Percentiles rank a stretch among this genome's conserved stretches.
These are phyloP conservation scores for Exobasidium rhododendri DNA, from an alignment of 1,284 basidiomycete genomes.

Conservation along the genomic window DNA sequence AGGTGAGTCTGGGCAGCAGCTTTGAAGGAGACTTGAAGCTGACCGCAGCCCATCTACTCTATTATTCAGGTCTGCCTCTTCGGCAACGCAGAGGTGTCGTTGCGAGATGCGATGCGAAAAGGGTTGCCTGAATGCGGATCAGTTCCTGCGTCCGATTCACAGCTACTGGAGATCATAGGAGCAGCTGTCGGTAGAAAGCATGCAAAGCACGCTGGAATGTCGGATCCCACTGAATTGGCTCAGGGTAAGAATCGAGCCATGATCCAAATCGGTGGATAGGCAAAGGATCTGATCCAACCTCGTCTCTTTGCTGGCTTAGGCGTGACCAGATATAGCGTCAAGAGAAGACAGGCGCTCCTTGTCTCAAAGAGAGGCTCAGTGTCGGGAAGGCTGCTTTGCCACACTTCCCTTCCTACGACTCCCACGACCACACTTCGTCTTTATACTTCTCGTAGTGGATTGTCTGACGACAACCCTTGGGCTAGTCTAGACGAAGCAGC, in stretches of 20 bases:
- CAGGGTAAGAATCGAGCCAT: slow-evolving; percentile 60
- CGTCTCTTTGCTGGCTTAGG: background rate
- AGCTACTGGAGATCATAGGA: slow-evolving; percentile 66
- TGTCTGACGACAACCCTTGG: slow-evolving; percentile 29
- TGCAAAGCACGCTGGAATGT: slow-evolving; percentile 67
- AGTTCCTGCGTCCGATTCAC: slow-evolving; percentile 59
- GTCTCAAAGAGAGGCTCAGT: slow-evolving; percentile 25
- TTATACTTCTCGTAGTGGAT: no score
- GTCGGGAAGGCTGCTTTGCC: no score
- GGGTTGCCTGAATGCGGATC: slow-evolving; percentile 15
- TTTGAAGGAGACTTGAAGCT: no score
- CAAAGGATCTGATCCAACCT: slow-evolving; percentile 7
- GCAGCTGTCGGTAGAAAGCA: slow-evolving; percentile 70
- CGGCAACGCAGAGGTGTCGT: slow-evolving; percentile 76
- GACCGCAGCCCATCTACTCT: no score
- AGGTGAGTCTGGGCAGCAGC: no score
- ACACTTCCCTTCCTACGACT: no score
- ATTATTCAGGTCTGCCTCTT: slow-evolving; percentile 69
- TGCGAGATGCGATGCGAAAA: slow-evolving; percentile 69
- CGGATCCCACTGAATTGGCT: slow-evolving; percentile 38
- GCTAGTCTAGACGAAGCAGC: slow-evolving; percentile 29
- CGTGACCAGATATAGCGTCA: slow-evolving; percentile 11
- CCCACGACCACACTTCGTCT: no score
- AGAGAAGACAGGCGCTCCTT: slow-evolving; percentile 15
- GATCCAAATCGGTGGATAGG: slow-evolving; percentile 74